These are phyloP conservation scores for Gossypium thurberi DNA, from an alignment of 345 rosid species.

Conservation along the genomic window DNA sequence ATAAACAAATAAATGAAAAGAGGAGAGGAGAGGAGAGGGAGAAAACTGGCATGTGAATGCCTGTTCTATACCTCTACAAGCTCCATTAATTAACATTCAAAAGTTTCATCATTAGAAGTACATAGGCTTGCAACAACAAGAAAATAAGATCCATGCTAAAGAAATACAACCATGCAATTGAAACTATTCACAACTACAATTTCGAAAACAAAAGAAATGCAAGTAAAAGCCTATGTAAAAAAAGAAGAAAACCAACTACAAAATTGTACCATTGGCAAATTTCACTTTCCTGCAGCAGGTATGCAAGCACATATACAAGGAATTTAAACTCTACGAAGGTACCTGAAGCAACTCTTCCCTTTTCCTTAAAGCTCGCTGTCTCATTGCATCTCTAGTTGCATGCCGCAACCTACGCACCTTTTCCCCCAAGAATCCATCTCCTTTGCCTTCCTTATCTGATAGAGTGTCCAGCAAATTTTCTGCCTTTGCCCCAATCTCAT, in stretches of 20 bases:
- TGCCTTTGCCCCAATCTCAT: constrained; percentile 95
- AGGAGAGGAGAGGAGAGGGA: neutral
- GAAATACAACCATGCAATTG: neutral
- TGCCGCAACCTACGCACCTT: constrained; percentile 67
- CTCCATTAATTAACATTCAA: neutral
- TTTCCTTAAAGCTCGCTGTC: constrained; percentile 77
- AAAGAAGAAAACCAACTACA: neutral
- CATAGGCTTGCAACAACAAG: neutral
- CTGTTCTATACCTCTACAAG: neutral
- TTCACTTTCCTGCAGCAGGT: neutral
- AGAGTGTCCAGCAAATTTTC: constrained; percentile 92
- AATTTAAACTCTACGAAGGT: constrained; percentile 7
- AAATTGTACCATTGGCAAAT: neutral
- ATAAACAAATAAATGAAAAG: constrained; percentile 10
- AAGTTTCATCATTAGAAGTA: neutral
- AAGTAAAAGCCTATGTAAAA: neutral
- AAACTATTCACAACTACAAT: neutral
- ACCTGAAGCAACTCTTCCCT: constrained; percentile 90
- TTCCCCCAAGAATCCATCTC: constrained; percentile 90
- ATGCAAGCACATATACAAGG: neutral
- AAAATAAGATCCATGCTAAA: neutral
- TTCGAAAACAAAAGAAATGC: neutral
- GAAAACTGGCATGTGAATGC: neutral
- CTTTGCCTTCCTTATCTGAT: constrained; percentile 81
- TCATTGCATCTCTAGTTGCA: constrained; percentile 93